Percentiles rank a stretch among this genome's conserved stretches.
phyloP scores from a whole-genome alignment of 1,139 yeast species.

The Hyphopichia khmerensis region DNA sequence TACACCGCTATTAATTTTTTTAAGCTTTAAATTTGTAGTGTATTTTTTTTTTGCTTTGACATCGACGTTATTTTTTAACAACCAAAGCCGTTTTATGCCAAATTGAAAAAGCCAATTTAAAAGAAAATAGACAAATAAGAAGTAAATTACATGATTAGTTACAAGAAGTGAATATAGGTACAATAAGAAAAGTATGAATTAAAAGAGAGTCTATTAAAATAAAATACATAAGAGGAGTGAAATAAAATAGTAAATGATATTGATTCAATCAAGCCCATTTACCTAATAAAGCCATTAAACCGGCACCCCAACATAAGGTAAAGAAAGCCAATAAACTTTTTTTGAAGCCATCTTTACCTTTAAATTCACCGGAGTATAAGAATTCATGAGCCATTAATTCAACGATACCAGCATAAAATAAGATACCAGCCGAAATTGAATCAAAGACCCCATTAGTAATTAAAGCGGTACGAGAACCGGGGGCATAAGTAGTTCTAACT shows the following conservation, averaged over 20 bases:
- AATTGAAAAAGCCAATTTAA: no score
- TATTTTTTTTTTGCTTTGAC: no score
- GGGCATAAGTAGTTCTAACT: constrained; percentile 63
- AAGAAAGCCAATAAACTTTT: constrained; percentile 38
- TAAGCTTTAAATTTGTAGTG: no score
- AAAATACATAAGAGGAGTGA: neutral
- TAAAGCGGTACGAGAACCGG: constrained; percentile 60
- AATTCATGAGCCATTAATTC: constrained; percentile 91
- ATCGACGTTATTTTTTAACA: no score
- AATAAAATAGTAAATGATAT: neutral
- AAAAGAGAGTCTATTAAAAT: neutral
- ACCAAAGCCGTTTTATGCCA: no score
- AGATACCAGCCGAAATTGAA: constrained; percentile 80
- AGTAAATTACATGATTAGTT: no score
- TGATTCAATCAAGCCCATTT: constrained; percentile 68
- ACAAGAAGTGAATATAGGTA: no score
- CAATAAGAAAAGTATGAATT: no score
- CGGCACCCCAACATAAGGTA: constrained; percentile 67
- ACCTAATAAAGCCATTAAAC: constrained; percentile 82
- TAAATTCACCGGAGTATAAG: constrained; percentile 62
- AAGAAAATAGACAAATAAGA: no score
- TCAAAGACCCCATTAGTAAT: constrained; percentile 80
- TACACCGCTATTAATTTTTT: neutral
- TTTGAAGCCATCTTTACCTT: constrained; percentile 47
- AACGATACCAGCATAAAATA: constrained; percentile 81